Base-by-base conservation (phyloP, 225 moss, liverwort and hornwort species). In the Neckera pumila region DNA sequence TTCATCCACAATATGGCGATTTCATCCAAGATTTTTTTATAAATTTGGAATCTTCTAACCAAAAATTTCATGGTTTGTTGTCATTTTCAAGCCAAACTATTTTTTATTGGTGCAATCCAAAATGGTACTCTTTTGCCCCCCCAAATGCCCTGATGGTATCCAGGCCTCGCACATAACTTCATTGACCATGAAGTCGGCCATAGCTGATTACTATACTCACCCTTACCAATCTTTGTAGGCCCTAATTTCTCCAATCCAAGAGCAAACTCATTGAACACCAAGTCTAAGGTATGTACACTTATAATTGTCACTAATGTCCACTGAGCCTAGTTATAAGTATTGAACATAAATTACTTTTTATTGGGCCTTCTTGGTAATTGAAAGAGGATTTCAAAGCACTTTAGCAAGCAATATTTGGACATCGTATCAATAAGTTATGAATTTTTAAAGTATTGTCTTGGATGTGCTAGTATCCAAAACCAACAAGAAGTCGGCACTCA, bases 261-360 rank as follows among this genome's bases (percentile, higher is more conserved):
- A 26, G 9, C 26, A 71, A 26, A 26, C 14, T 71, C 0, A 2
- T 26, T 2, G 7, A 42, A 40, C 8, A 71, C 26, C 14, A 14
- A 71, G 42, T 26, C 2, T 15, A 26, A 40, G 9, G 15, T 42
- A 71, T 25, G 3, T 0, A 1, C 70, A 14, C 4, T 25, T 25
- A 15, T 14, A 70, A 40, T 40, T 25, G 8, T 40, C 9, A 70
- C 8, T 40, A 70, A 40, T 70, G 8, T 14, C 7, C 3, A 25
- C 0, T 26, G 0, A 40, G 1, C 1, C 22, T 4, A 14, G 5
- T 40, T 26, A 40, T 8, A 40, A 40, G 14, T 70, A 70, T 40
- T 40, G 3, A 38, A 38, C 8, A 26, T 15, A 26, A 42, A 71
- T 26, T 71, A 71, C 0, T 51, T 42, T 65, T 38, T 42, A 26